A percentile compares a stretch with the other conserved stretches of the same genome.
phyloP scores from a whole-genome alignment of 2,329 filamentous ascomycete genomes.

The Lomentospora prolificans region DNA sequence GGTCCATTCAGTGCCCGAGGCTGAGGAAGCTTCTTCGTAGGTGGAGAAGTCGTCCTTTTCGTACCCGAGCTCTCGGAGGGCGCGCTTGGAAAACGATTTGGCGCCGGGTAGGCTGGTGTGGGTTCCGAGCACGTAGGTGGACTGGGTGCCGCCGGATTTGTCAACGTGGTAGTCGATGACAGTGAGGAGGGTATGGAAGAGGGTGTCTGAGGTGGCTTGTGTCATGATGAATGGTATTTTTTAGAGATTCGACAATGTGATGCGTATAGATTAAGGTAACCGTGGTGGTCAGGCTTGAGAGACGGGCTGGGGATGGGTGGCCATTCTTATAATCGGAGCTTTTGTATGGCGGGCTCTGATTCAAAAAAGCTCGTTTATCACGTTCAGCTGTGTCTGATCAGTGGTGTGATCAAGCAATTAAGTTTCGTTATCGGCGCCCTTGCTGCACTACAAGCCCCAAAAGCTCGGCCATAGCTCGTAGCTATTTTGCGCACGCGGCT shows the following conservation, averaged over 20 bases:
- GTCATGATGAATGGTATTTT: background rate
- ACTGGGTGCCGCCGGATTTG: slow-evolving; percentile 18
- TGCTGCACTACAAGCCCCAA: too few relatives aligned
- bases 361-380: too few relatives aligned
- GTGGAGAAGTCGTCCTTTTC: slow-evolving; percentile 24
- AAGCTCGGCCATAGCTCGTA: too few relatives aligned
- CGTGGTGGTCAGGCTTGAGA: too few relatives aligned
- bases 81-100: slow-evolving; percentile 23
- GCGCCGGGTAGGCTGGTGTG: slow-evolving; percentile 25
- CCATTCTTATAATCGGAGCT: too few relatives aligned
- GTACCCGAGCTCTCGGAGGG: slow-evolving; percentile 25
- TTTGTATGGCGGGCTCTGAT: too few relatives aligned
- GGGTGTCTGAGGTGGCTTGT: slow-evolving; percentile 17
- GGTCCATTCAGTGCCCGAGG: slow-evolving; percentile 19
- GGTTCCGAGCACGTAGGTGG: slow-evolving; percentile 27
- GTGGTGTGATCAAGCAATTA: too few relatives aligned
- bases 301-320: too few relatives aligned
- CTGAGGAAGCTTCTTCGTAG: slow-evolving; percentile 18
- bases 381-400: too few relatives aligned
- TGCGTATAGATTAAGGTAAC: too few relatives aligned
- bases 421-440: too few relatives aligned
- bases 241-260: background rate
- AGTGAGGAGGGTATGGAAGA: slow-evolving; percentile 27
- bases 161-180: slow-evolving; percentile 19
- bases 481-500: too few relatives aligned